Evolutionary conservation across 139 green algal species (phyloP).

Genomic region (Chlamydomonas asymmetrica): DNA sequence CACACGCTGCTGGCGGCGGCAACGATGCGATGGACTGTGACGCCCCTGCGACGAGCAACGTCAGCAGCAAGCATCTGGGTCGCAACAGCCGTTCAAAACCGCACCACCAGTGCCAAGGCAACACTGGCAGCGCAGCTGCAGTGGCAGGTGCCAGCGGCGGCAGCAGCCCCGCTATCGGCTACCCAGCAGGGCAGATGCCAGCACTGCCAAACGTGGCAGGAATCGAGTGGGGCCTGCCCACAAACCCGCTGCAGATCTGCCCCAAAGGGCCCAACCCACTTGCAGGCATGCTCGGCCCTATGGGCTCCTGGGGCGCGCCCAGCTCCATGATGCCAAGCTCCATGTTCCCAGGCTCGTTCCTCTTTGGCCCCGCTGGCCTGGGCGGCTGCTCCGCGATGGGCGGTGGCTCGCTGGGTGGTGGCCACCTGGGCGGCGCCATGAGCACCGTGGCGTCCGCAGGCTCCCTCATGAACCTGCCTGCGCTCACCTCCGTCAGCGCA

Average conservation of each 20-base stretch:
- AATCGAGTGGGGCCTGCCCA: conserved; percentile 39
- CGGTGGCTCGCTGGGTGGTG: background rate
- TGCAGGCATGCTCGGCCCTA: background rate
- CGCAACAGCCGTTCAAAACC: background rate
- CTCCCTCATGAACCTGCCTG: no score
- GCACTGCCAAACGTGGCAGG: conserved; percentile 9
- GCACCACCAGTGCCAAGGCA: no score
- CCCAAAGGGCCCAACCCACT: conserved; percentile 16
- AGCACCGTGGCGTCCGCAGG: background rate
- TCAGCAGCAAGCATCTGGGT: background rate
- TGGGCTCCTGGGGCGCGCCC: conserved; percentile 7
- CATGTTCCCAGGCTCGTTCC: conserved; percentile 1
- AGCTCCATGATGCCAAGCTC: conserved; percentile 1
- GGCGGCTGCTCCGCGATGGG: background rate
- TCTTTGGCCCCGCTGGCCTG: background rate
- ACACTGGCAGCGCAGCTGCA: background rate
- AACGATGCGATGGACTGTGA: background rate
- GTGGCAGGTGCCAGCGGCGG: background rate
- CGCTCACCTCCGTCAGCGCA: no score
- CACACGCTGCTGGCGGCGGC: background rate
- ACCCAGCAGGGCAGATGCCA: conserved; percentile 26
- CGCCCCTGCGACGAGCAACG: background rate
- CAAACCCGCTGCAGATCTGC: conserved; percentile 33
- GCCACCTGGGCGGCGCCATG: background rate
- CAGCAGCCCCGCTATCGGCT: conserved; percentile 21